Conservation (phyloP, 352 stramenopile genomes). For the Globisporangium orthogonon region DNA sequence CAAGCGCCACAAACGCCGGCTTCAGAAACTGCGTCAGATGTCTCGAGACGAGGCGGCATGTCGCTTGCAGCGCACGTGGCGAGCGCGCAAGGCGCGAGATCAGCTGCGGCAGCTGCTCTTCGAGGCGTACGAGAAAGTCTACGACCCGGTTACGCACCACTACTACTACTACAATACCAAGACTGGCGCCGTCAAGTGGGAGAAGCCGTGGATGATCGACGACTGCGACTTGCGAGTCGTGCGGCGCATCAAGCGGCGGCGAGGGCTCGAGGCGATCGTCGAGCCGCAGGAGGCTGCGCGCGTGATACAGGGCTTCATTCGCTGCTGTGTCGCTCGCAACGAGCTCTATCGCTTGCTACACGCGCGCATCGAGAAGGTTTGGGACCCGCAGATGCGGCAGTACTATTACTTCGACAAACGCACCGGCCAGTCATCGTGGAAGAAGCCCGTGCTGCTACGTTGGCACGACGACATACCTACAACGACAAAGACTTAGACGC, state of each 20-base stretch:
- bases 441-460: constrained; percentile 53
- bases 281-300: constrained; percentile 27
- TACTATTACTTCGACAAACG: constrained; percentile 84
- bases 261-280: constrained; percentile 41
- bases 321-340: constrained; percentile 37
- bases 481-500: constrained; percentile 4
- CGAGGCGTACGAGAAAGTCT: constrained; percentile 70
- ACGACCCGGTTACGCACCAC: constrained; percentile 45
- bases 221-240: constrained; percentile 32
- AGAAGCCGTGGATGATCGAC: constrained; percentile 44
- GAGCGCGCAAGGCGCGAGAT: constrained; percentile 25
- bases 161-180: constrained; percentile 81
- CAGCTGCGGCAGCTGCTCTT: constrained; percentile 34
- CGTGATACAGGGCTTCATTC: constrained; percentile 39
- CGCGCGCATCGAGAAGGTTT: constrained; percentile 63
- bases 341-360: constrained; percentile 34
- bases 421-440: constrained; percentile 71
- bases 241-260: constrained; percentile 30
- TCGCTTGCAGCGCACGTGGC: constrained; percentile 48
- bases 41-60: constrained; percentile 47
- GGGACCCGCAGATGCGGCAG: constrained; percentile 49
- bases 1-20: constrained; percentile 56
- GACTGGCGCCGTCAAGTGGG: constrained; percentile 58
- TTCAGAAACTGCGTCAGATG: constrained; percentile 53
- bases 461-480: constrained; percentile 26